Percentiles rank a stretch among this genome's conserved stretches.
Conservation (phyloP, 352 stramenopile genomes). For the Pythium phragmitis region DNA sequence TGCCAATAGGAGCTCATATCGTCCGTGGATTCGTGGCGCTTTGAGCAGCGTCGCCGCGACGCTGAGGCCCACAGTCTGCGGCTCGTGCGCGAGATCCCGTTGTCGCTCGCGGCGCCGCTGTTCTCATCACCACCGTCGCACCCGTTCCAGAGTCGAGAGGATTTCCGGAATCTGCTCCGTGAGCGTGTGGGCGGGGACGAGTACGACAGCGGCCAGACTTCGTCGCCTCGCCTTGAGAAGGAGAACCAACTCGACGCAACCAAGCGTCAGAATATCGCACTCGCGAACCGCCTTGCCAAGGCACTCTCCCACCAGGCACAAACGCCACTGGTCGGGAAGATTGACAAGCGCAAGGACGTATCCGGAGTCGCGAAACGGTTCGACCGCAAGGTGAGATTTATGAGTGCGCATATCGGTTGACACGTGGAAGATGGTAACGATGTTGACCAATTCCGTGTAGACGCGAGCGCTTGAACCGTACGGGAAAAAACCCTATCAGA, state of each 20-base stretch:
- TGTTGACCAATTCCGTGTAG: constrained; percentile 5
- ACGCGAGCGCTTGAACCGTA: constrained; percentile 24
- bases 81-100: constrained; percentile 42
- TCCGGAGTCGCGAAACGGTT: constrained; percentile 22
- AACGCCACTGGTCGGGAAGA: constrained; percentile 17
- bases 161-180: constrained; percentile 41
- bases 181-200: constrained; percentile 39
- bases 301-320: constrained; percentile 26
- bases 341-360: constrained; percentile 29
- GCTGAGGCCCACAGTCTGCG: constrained; percentile 46
- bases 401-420: neutral
- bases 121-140: constrained; percentile 13
- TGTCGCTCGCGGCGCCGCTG: constrained; percentile 35
- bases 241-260: constrained; percentile 37
- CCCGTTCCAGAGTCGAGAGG: constrained; percentile 35
- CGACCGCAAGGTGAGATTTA: constrained; percentile 21
- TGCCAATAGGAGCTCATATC: constrained; percentile 37
- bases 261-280: constrained; percentile 34
- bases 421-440: neutral
- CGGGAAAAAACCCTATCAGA: constrained; percentile 21
- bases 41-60: constrained; percentile 48
- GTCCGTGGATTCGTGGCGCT: constrained; percentile 47
- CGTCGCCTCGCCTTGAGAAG: constrained; percentile 16
- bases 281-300: constrained; percentile 37
- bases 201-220: constrained; percentile 30